phyloP scores from a whole-genome alignment of 441 rosid species.

The Francoa sonchifolia region DNA sequence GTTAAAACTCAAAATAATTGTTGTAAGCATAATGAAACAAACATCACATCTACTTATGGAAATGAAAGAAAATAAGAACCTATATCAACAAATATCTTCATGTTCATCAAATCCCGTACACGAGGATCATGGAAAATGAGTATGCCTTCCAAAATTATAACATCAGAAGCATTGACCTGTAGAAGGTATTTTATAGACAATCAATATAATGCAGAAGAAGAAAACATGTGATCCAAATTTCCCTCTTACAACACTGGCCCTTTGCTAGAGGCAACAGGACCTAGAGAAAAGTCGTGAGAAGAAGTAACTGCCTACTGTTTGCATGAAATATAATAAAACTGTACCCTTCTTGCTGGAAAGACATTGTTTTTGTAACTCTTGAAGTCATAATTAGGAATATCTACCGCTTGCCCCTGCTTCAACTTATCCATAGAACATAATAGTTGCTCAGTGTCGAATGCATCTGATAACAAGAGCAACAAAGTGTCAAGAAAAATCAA shows the following conservation, averaged over 20 bases:
- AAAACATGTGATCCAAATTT: too few species aligned
- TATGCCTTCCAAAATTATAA: too few species aligned
- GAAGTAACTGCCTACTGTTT: too few species aligned
- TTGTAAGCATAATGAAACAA: too few species aligned
- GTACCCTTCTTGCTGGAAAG: constrained; percentile 81
- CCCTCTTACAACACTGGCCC: too few species aligned
- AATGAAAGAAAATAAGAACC: constrained; percentile 32
- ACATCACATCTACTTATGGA: not conserved
- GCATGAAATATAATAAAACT: constrained; percentile 9
- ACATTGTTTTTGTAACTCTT: constrained; percentile 76
- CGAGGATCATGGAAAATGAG: constrained; percentile 88
- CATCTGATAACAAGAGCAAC: constrained; percentile 46
- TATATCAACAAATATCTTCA: constrained; percentile 99
- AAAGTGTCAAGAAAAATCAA: constrained; percentile 9
- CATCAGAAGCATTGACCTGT: constrained; percentile 97
- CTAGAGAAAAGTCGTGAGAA: too few species aligned
- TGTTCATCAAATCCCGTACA: constrained; percentile 87
- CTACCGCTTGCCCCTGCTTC: constrained; percentile 84
- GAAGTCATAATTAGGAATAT: constrained; percentile 87
- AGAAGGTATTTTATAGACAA: constrained; percentile 11
- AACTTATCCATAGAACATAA: constrained; percentile 71
- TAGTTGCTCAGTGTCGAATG: constrained; percentile 75
- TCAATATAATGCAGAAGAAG: constrained; percentile 1
- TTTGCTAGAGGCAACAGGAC: too few species aligned
- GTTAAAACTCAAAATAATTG: too few species aligned